Conservation (phyloP, 1,284 basidiomycete genomes). For the Ustilago trichophora region DNA sequence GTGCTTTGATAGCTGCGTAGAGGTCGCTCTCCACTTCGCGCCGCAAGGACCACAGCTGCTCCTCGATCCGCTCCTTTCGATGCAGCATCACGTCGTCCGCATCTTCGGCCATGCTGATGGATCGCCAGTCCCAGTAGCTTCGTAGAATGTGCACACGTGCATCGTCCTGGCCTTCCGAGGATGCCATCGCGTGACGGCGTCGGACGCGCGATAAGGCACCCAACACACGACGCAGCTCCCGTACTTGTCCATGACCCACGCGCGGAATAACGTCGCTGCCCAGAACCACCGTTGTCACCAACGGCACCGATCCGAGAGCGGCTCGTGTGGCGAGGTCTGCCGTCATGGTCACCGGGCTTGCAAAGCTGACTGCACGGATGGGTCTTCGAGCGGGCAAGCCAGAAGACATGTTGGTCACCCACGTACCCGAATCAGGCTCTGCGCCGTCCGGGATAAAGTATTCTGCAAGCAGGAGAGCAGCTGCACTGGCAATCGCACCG, state of each 20-base stretch:
- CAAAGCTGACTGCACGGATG: conserved; percentile 64
- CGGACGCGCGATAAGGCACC: conserved; percentile 62
- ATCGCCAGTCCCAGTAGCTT: conserved; percentile 61
- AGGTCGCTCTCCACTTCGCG: conserved; percentile 64
- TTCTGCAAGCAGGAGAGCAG: conserved; percentile 58
- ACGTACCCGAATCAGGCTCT: conserved; percentile 45
- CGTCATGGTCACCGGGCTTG: conserved; percentile 62
- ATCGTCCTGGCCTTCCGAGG: conserved; percentile 43
- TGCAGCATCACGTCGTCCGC: conserved; percentile 58
- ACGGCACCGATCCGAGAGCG: conserved; percentile 53
- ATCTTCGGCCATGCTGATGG: conserved; percentile 35
- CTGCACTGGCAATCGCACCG: conserved; percentile 62
- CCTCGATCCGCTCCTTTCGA: conserved; percentile 55
- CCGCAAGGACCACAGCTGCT: conserved; percentile 60
- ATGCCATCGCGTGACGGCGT: conserved; percentile 42
- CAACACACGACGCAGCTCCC: conserved; percentile 63
- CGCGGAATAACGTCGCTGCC: conserved; percentile 63
- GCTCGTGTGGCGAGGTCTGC: conserved; percentile 52
- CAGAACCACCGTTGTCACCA: conserved; percentile 58
- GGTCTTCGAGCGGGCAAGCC: conserved; percentile 57
- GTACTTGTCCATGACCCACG: conserved; percentile 61
- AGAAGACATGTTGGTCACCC: conserved; percentile 53
- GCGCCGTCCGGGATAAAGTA: conserved; percentile 49
- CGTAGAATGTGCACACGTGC: conserved; percentile 58
- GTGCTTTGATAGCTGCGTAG: conserved; percentile 57